Conservation (phyloP, 345 rosid species). For the Lenwebbia sp. region DNA sequence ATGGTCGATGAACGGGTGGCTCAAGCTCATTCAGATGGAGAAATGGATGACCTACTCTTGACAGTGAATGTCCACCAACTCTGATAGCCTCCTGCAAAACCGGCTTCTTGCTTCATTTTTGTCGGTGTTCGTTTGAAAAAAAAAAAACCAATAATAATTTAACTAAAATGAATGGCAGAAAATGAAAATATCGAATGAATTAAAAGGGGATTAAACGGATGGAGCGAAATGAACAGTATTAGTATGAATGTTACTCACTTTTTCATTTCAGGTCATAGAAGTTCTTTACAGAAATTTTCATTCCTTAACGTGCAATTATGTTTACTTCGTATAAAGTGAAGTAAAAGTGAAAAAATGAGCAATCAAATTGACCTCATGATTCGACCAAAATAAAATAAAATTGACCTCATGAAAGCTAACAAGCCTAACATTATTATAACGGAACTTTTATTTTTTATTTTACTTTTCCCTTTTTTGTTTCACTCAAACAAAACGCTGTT, state of each 20-base stretch:
- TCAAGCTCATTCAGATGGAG: neutral
- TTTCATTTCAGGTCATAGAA: no score
- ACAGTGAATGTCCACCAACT: neutral
- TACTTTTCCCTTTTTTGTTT: neutral
- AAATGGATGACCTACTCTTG: neutral
- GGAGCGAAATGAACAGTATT: neutral
- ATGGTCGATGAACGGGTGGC: neutral
- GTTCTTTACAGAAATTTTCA: no score
- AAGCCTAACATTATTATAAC: neutral
- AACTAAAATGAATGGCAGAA: no score
- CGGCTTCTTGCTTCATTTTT: neutral
- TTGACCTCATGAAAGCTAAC: neutral
- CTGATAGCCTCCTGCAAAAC: neutral
- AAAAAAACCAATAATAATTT: no score
- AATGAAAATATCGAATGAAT: neutral
- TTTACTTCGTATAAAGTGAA: no score
- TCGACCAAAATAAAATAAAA: no score
- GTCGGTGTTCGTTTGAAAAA: no score
- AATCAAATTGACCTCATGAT: neutral
- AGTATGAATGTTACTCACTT: no score
- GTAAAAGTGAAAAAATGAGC: neutral
- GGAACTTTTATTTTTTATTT: neutral
- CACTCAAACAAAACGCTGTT: neutral
- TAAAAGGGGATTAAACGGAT: neutral
- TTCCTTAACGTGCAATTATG: no score